Conservation (phyloP, 23 red algal genomes). For the Gracilariopsis chorda region DNA sequence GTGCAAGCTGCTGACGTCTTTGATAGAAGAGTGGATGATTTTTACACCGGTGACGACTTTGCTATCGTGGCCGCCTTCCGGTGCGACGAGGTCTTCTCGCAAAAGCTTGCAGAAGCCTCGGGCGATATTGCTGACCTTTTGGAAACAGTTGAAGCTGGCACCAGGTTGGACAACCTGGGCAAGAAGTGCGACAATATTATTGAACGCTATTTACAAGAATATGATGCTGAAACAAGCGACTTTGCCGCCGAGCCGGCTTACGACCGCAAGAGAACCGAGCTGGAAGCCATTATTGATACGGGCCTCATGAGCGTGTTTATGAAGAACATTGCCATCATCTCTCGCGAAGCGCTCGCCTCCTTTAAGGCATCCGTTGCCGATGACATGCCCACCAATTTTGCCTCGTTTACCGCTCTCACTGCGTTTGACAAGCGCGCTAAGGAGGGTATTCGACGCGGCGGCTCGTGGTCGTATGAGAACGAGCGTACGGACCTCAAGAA, state of each 20-base stretch:
- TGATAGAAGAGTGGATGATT: conserved; percentile 39
- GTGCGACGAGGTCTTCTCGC: conserved; percentile 80
- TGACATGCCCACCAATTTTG: conserved; percentile 79
- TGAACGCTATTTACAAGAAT: conserved; percentile 51
- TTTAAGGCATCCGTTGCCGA: conserved; percentile 79
- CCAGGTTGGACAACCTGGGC: conserved; percentile 66
- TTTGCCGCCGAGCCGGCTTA: conserved; percentile 56
- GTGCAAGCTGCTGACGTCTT: not conserved
- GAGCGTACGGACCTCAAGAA: conserved; percentile 82
- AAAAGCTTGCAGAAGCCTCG: conserved; percentile 56
- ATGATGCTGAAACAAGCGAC: conserved; percentile 64
- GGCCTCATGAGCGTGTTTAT: conserved; percentile 79
- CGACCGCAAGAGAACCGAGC: conserved; percentile 80
- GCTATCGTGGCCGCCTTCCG: conserved; percentile 66
- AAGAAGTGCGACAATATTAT: conserved; percentile 61
- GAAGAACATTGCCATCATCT: conserved; percentile 62
- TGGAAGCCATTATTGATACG: conserved; percentile 87
- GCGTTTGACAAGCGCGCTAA: conserved; percentile 76
- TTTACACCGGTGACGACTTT: conserved; percentile 52
- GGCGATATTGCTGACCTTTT: conserved; percentile 68
- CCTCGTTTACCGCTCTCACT: conserved; percentile 78
- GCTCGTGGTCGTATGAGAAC: conserved; percentile 74
- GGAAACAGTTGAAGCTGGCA: conserved; percentile 63
- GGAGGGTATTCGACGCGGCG: conserved; percentile 64
- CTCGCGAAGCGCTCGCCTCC: conserved; percentile 66